These are phyloP conservation scores for Ploettnerulaceae sp. DNA, from an alignment of 2,329 filamentous ascomycete genomes.

Conservation along the genomic window DNA sequence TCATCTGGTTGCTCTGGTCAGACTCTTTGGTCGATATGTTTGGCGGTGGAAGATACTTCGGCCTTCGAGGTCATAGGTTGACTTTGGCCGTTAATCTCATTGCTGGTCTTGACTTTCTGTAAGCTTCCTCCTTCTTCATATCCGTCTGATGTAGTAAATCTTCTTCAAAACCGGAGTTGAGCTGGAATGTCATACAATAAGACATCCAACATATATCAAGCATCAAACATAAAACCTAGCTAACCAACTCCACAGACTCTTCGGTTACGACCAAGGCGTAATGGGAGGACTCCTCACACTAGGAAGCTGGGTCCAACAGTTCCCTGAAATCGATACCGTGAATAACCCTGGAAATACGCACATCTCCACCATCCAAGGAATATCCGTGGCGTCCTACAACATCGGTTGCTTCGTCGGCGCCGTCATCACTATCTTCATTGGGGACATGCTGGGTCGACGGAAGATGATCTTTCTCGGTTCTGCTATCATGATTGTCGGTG, in stretches of 20 bases:
- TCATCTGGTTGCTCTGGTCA: not conserved
- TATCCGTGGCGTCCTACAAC: slow-evolving; percentile 53
- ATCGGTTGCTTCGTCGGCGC: slow-evolving; percentile 54
- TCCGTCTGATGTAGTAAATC: not conserved
- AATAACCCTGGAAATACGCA: slow-evolving; percentile 23
- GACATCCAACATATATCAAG: not conserved
- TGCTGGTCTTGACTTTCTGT: slow-evolving; percentile 68
- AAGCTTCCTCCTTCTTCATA: slow-evolving; percentile 35
- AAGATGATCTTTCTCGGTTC: slow-evolving; percentile 53
- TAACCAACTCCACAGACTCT: slow-evolving; percentile 28
- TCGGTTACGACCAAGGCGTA: slow-evolving; percentile 47
- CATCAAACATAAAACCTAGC: not conserved
- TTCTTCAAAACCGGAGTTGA: not conserved
- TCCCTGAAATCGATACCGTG: slow-evolving; percentile 49
- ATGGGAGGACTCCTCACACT: slow-evolving; percentile 43
- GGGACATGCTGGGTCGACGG: slow-evolving; percentile 53
- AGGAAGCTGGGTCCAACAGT: slow-evolving; percentile 45
- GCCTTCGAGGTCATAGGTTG: slow-evolving; percentile 59
- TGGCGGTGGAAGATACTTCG: slow-evolving; percentile 46
- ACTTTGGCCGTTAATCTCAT: slow-evolving; percentile 67
- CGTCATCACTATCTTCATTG: slow-evolving; percentile 43
- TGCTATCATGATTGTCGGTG: slow-evolving; percentile 54
- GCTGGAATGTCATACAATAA: not conserved
- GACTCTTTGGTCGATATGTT: slow-evolving; percentile 5
- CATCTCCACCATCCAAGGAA: slow-evolving; percentile 37